Evolutionary conservation across 106 monocot genomes (phyloP).

Genomic region (Apostasia ramifera): DNA sequence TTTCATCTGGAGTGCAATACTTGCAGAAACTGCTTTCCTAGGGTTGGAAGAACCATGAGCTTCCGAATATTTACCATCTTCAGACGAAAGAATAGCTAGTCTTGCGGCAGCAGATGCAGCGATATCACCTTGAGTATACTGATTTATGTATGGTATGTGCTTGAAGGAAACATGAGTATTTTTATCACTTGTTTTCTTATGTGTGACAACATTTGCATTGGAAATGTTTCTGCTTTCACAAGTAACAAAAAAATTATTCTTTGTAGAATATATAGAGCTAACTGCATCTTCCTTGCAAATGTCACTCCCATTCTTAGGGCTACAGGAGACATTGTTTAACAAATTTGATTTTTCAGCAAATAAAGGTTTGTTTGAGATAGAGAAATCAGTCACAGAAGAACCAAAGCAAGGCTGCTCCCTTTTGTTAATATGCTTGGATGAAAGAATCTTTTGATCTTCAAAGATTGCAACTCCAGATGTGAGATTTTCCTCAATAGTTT

Average conservation of each 20-base stretch:
- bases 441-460: slow-evolving; percentile 4
- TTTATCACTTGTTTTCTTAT: slow-evolving; percentile 7
- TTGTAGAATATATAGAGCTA: slow-evolving; percentile 12
- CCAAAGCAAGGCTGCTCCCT: slow-evolving; percentile 10
- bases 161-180: slow-evolving; percentile 24
- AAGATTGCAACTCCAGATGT: not conserved
- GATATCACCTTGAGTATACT: slow-evolving; percentile 69
- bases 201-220: slow-evolving; percentile 12
- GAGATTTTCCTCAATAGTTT: slow-evolving; percentile 11
- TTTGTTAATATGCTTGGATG: slow-evolving; percentile 2
- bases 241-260: not conserved
- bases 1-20: slow-evolving; percentile 64
- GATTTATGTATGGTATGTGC: slow-evolving; percentile 68
- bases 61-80: slow-evolving; percentile 38
- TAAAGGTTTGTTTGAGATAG: slow-evolving; percentile 19
- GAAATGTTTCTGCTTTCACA: slow-evolving; percentile 7
- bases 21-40: slow-evolving; percentile 36
- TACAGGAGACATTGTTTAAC: slow-evolving; percentile 14
- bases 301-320: slow-evolving; percentile 16
- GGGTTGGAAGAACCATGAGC: slow-evolving; percentile 32
- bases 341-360: slow-evolving; percentile 16
- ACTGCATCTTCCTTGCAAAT: slow-evolving; percentile 21
- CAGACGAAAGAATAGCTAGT: slow-evolving; percentile 47
- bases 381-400: slow-evolving; percentile 15
- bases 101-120: slow-evolving; percentile 85